Percentiles rank a stretch among this genome's conserved stretches.
phyloP scores from a whole-genome alignment of 2,329 filamentous ascomycete species.

The Aspergillus brunneoviolaceus region DNA sequence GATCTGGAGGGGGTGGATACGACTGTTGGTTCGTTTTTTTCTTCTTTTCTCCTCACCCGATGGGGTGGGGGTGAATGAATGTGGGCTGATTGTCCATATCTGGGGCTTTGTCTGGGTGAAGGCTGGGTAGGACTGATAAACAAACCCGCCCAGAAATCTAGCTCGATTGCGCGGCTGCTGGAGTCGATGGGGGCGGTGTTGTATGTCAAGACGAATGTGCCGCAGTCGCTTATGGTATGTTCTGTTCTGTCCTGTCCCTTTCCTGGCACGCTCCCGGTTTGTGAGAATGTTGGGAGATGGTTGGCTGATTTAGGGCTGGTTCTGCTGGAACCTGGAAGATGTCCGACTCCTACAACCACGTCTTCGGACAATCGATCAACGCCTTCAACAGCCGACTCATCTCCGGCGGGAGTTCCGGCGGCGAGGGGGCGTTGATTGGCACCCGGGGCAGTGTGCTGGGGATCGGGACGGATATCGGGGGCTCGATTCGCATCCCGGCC shows the following conservation, averaged over 20 bases:
- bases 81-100: neutral
- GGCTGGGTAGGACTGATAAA: slow-evolving; percentile 49
- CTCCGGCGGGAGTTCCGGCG: slow-evolving; percentile 54
- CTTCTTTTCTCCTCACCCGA: no score
- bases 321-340: slow-evolving; percentile 17
- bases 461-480: slow-evolving; percentile 57
- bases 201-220: slow-evolving; percentile 56
- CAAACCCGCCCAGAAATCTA: slow-evolving; percentile 27
- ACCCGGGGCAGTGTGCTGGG: slow-evolving; percentile 51
- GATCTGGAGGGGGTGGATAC: slow-evolving; percentile 41
- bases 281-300: neutral
- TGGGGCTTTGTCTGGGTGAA: neutral
- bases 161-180: slow-evolving; percentile 28
- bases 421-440: slow-evolving; percentile 53
- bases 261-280: neutral
- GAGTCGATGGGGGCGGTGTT: slow-evolving; percentile 48
- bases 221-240: slow-evolving; percentile 46
- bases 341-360: slow-evolving; percentile 54
- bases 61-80: no score
- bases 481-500: slow-evolving; percentile 53
- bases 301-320: neutral
- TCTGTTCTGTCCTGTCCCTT: neutral
- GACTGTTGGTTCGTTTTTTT: slow-evolving; percentile 23
- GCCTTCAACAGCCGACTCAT: slow-evolving; percentile 50
- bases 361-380: slow-evolving; percentile 51